Base-by-base conservation (phyloP, 306 rosid genomes). In the Prunus padus region DNA sequence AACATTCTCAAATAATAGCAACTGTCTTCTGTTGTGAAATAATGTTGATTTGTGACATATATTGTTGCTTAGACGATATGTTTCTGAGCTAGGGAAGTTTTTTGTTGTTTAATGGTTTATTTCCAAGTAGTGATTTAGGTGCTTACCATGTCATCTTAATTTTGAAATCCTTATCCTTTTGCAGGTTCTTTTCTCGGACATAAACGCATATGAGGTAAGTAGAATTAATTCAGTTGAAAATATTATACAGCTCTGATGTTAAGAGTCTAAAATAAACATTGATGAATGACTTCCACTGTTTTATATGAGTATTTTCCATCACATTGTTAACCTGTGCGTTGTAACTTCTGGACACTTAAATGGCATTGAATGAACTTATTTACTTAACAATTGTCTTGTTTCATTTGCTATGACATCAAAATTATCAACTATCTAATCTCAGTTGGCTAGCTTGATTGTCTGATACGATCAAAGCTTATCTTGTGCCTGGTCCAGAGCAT, bases 151-250 rank as follows among this genome's bases (percentile, higher is more conserved):
- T 67, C 57, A 56, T 47, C 65, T 69, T 45, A 80, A 64, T 30
- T 40, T 20, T 40, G 44, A 19, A 76, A 65, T 30, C 33, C 40
- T 70, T 67, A 7, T 51, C 74, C 45, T 65, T 81, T 78, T 84
- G 78, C 97, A 95, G 99, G 99, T 95, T 70, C 86, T 95, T 60
- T 89, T 95, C 88, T 89, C 93, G 3, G 99, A 95, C 79, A 62
- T 92, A 31, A 95, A 84, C 79, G 97, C 99, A 63, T 90, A 92
- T 65, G 97, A 92, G 93, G 99, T 92, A 56, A 77, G 88, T 65
- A 44, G 30, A 75, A 4, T 45, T 2, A 30, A 20, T 69, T 54
- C 22, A 4, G 8, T 6, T 65, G 70, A 75, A 74, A 49, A 44
- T 61, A 52, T 72, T 18, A 60, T 11, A 65, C n/a, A 55, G 18